Evolutionary conservation across 2,329 filamentous ascomycete species (phyloP).

Genomic region (Fusarium ramigenum): DNA sequence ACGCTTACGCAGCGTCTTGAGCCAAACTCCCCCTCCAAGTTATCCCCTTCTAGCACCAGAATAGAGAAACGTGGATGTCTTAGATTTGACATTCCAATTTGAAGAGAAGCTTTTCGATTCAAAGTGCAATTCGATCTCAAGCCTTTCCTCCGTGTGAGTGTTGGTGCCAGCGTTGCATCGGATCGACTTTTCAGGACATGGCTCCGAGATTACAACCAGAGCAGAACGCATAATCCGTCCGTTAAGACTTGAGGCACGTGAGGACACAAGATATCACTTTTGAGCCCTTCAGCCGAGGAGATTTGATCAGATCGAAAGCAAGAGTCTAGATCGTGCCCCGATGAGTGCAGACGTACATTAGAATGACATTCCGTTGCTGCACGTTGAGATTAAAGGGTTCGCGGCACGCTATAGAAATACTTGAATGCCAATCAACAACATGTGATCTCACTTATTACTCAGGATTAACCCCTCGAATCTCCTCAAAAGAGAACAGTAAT

Average conservation of each 20-base stretch:
- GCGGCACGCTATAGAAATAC: neutral
- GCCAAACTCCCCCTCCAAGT: neutral
- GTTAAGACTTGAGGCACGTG: conserved; percentile 21
- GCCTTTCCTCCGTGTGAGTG: neutral
- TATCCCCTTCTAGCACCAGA: neutral
- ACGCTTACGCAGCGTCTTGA: neutral
- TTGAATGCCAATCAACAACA: conserved; percentile 18
- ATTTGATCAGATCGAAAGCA: neutral
- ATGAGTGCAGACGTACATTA: neutral
- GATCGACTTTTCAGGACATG: conserved; percentile 23
- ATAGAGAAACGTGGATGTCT: neutral
- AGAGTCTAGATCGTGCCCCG: neutral
- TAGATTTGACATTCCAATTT: neutral
- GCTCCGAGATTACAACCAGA: conserved; percentile 22
- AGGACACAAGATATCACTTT: conserved; percentile 1
- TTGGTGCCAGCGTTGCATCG: conserved; percentile 14
- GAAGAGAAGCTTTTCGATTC: conserved; percentile 13
- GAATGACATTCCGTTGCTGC: conserved; percentile 25
- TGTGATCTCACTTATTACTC: neutral
- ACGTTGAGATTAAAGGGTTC: conserved; percentile 24
- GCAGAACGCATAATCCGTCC: neutral
- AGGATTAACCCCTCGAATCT: neutral
- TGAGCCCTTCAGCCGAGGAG: neutral
- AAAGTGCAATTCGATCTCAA: neutral
- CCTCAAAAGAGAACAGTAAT: neutral